These are phyloP conservation scores for Dillenia suffruticosa DNA, from an alignment of 164 flowering plant genomes.

Conservation along the genomic window DNA sequence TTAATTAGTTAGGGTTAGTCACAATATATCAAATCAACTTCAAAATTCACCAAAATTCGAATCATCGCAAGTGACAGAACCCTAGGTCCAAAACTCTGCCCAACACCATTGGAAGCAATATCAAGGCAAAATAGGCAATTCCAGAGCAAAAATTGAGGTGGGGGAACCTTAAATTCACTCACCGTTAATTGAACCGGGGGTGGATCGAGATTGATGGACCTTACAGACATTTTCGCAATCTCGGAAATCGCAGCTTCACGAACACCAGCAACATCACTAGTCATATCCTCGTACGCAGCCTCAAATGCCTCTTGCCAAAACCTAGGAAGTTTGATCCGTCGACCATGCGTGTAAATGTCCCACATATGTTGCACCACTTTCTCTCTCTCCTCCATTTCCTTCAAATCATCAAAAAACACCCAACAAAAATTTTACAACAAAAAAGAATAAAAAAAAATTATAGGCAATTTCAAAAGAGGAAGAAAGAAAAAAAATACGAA, in stretches of 20 bases:
- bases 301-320: conserved; percentile 97
- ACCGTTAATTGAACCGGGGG: conserved; percentile 56
- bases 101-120: too few species aligned
- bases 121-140: too few species aligned
- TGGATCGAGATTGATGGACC: conserved; percentile 54
- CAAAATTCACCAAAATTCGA: too few species aligned
- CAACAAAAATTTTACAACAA: background rate
- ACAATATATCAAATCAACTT: too few species aligned
- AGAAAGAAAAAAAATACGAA: conserved; percentile 11
- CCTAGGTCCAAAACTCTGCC: too few species aligned
- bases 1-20: too few species aligned
- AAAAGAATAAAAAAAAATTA: background rate
- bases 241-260: conserved; percentile 75
- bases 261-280: conserved; percentile 63
- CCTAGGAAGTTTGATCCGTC: conserved; percentile 62
- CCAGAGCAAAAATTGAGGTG: background rate
- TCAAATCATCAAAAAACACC: conserved; percentile 5
- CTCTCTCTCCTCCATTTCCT: conserved; percentile 99
- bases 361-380: conserved; percentile 97
- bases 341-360: conserved; percentile 86
- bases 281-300: conserved; percentile 90
- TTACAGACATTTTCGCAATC: conserved; percentile 94
- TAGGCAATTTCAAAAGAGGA: background rate
- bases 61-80: too few species aligned
- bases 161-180: background rate